Conservation (phyloP, 1,284 basidiomycete genomes). For the Nidula niveotomentosa region DNA sequence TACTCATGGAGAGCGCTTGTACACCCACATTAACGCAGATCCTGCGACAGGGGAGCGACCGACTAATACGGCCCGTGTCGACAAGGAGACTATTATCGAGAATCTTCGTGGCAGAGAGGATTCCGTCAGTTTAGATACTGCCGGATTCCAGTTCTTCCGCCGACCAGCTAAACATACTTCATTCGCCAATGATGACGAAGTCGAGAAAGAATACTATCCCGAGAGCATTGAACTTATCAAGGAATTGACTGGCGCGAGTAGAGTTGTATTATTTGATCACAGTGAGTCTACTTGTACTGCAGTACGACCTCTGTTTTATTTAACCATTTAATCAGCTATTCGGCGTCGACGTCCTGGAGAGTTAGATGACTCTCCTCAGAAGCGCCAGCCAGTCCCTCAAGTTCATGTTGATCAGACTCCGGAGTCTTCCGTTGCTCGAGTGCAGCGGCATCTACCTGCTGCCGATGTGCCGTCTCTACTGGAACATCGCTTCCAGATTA, state of each 20-base stretch:
- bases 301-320: background rate
- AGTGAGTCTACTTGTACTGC: slow-evolving; percentile 36
- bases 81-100: slow-evolving; percentile 42
- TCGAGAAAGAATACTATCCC: slow-evolving; percentile 55
- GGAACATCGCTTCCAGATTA: slow-evolving; percentile 61
- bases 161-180: slow-evolving; percentile 39
- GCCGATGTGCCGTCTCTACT: slow-evolving; percentile 44
- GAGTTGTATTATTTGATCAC: slow-evolving; percentile 63
- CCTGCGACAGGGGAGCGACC: slow-evolving; percentile 21
- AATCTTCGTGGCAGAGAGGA: slow-evolving; percentile 57
- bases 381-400: slow-evolving; percentile 43
- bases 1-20: slow-evolving; percentile 24
- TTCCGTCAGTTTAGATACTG: slow-evolving; percentile 44
- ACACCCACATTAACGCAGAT: slow-evolving; percentile 22
- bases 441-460: slow-evolving; percentile 48
- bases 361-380: slow-evolving; percentile 31
- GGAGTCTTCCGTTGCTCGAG: slow-evolving; percentile 44
- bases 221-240: slow-evolving; percentile 62
- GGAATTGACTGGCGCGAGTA: slow-evolving; percentile 56
- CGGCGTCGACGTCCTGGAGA: slow-evolving; percentile 38
- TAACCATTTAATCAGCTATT: slow-evolving; percentile 26
- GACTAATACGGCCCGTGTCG: slow-evolving; percentile 17
- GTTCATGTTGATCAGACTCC: slow-evolving; percentile 64
- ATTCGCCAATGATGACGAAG: slow-evolving; percentile 46
- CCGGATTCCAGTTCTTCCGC: slow-evolving; percentile 54